These are phyloP conservation scores for Telopea speciosissima DNA, from an alignment of 177 flowering plant species.

Conservation along the genomic window DNA sequence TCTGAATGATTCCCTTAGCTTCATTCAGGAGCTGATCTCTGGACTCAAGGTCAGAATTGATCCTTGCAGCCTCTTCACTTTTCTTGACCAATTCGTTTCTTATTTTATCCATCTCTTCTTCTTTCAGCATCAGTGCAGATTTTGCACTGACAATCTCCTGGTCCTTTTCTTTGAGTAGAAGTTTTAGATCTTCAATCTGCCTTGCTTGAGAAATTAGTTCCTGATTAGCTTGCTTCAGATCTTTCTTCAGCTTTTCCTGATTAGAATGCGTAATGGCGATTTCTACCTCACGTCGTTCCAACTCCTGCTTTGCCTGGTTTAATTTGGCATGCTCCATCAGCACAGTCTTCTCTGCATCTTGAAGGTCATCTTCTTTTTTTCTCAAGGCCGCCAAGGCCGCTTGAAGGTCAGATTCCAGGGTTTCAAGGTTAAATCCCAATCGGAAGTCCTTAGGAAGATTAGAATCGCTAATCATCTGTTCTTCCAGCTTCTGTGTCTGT, in stretches of 20 bases:
- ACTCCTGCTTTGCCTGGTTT: conserved; percentile 45
- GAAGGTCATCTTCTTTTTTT: conserved; percentile 74
- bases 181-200: conserved; percentile 62
- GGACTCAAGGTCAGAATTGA: conserved; percentile 36
- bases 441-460: conserved; percentile 25
- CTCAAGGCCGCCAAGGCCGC: conserved; percentile 56
- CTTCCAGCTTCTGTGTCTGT: conserved; percentile 78
- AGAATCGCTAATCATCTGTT: conserved; percentile 42
- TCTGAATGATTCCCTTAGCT: conserved; percentile 54
- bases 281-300: conserved; percentile 50
- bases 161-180: conserved; percentile 43
- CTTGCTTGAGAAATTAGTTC: conserved; percentile 57
- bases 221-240: conserved; percentile 52
- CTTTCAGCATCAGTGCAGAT: conserved; percentile 41
- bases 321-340: conserved; percentile 45
- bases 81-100: conserved; percentile 40
- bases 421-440: conserved; percentile 37
- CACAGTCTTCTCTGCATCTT: conserved; percentile 53
- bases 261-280: conserved; percentile 39
- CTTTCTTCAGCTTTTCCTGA: conserved; percentile 56
- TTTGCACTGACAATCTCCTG: conserved; percentile 33
- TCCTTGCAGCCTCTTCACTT: conserved; percentile 41
- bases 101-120: conserved; percentile 54
- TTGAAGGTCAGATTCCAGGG: conserved; percentile 66
- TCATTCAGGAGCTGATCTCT: conserved; percentile 49